Base-by-base conservation (phyloP, 768 basidiomycete species). In the Cyclocybe aegerita region DNA sequence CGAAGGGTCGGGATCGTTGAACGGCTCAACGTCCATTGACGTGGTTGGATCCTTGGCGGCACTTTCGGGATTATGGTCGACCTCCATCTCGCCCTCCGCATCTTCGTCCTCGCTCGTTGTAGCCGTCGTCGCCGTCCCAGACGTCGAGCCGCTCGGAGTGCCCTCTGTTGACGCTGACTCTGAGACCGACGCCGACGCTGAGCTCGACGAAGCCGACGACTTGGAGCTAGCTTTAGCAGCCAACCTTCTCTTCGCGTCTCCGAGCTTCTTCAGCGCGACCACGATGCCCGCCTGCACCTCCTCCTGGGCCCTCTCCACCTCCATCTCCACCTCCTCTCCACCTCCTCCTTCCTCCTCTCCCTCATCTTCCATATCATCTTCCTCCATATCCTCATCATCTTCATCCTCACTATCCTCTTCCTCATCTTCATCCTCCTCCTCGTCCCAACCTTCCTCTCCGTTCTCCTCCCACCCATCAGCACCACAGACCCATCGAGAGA, bases 1-100 rank as follows among this genome's bases (percentile, higher is more conserved):
- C 11, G 67, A 65, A 7, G 72, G 72, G 39, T 73, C 72, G 6
- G 62, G 58, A 40, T 62, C 67, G 7, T 63, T n/a, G n/a, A n/a
- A n/a, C n/a, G n/a, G n/a, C n/a, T n/a, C 4, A 4, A 23, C 23
- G 23, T 23, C 23, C 23, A 23, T 23, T 4, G 23, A 2, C 23
- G 23, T 23, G 23, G 23, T 4, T 23, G 23, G 2, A 4, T 4
- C 23, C 23, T 23, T 23, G 23, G 23, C 23, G 23, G 23, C 23
- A 4, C 23, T 4, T 23, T 23, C 23, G 23, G 23, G 23, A 4
- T 23, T 23, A 4, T 23, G 23, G 14, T 69, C 70, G 8, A 60
- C 57, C 44, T 68, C 70, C 29, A 65, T 65, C 45, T 66, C 69
- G n/a, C 66, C 69, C 15, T 68, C 67, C 1, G 58, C 60, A 43